phyloP scores from a whole-genome alignment of 176 grass and related monocot genomes.

The Leersia perrieri region DNA sequence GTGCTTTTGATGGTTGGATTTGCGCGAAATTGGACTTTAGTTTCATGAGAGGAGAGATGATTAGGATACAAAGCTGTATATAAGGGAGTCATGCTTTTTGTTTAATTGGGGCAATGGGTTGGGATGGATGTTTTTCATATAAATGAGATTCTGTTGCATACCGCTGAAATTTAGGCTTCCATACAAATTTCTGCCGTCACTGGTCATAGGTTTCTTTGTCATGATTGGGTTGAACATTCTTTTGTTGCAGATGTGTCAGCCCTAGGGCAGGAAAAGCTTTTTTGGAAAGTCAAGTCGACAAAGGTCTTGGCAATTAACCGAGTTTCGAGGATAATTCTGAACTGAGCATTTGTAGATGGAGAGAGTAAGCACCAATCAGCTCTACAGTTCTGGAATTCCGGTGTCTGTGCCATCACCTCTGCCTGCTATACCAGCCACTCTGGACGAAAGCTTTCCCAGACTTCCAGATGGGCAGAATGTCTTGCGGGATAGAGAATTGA shows the following conservation, averaged over 20 bases:
- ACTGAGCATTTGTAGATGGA: conserved; percentile 33
- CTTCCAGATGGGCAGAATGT: conserved; percentile 39
- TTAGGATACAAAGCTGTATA: background rate
- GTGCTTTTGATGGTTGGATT: background rate
- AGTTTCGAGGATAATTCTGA: conserved; percentile 3
- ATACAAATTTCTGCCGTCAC: background rate
- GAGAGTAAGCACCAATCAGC: conserved; percentile 39
- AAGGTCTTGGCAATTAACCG: background rate
- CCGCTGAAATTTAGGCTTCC: background rate
- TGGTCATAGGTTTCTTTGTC: background rate
- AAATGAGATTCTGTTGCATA: background rate
- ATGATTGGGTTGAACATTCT: background rate
- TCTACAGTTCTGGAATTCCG: conserved; percentile 41
- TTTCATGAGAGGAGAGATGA: background rate
- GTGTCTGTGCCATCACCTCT: conserved; percentile 45
- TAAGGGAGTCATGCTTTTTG: background rate
- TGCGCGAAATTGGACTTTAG: background rate
- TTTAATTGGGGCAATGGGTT: background rate
- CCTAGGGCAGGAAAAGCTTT: conserved; percentile 5
- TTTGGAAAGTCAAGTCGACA: background rate
- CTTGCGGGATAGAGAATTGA: conserved; percentile 46
- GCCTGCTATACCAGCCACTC: conserved; percentile 33
- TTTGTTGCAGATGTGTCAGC: conserved; percentile 22
- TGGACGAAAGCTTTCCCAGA: conserved; percentile 49
- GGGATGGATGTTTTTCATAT: background rate